A percentile compares a stretch with the other conserved stretches of the same genome.
These are phyloP conservation scores for Martiniozyma asiatica DNA, from an alignment of 1,139 yeast species.

Conservation along the genomic window DNA sequence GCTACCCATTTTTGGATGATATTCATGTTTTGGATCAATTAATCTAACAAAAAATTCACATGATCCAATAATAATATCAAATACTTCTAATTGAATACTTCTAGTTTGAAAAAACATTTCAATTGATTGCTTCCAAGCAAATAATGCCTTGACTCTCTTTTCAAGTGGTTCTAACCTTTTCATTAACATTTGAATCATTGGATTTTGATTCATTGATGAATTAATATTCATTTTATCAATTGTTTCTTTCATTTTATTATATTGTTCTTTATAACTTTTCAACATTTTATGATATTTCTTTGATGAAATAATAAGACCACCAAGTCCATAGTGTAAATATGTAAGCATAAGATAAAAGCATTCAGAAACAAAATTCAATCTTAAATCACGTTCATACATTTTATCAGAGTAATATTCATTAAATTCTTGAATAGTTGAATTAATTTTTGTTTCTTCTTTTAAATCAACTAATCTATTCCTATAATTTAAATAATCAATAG, in stretches of 20 bases:
- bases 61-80: slow-evolving; percentile 69
- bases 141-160: slow-evolving; percentile 21
- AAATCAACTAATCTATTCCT: slow-evolving; percentile 44
- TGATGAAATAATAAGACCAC: slow-evolving; percentile 56
- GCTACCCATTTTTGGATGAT: slow-evolving; percentile 33
- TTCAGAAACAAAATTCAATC: slow-evolving; percentile 72
- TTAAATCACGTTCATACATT: slow-evolving; percentile 13
- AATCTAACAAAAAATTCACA: slow-evolving; percentile 59
- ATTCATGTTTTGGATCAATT: slow-evolving; percentile 57
- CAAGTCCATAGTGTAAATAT: slow-evolving; percentile 79
- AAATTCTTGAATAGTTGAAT: slow-evolving; percentile 64
- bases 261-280: slow-evolving; percentile 40
- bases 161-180: slow-evolving; percentile 20
- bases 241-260: slow-evolving; percentile 34
- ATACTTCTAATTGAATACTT: slow-evolving; percentile 48
- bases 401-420: slow-evolving; percentile 34
- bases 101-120: slow-evolving; percentile 49
- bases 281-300: slow-evolving; percentile 41
- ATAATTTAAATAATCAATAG: slow-evolving; percentile 45
- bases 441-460: slow-evolving; percentile 71
- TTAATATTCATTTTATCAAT: slow-evolving; percentile 15
- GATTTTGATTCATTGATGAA: slow-evolving; percentile 15
- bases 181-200: slow-evolving; percentile 22
- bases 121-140: slow-evolving; percentile 40
- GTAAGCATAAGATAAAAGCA: slow-evolving; percentile 74